Conservation (phyloP, 1,284 basidiomycete genomes). For the Puccinia polysora region DNA sequence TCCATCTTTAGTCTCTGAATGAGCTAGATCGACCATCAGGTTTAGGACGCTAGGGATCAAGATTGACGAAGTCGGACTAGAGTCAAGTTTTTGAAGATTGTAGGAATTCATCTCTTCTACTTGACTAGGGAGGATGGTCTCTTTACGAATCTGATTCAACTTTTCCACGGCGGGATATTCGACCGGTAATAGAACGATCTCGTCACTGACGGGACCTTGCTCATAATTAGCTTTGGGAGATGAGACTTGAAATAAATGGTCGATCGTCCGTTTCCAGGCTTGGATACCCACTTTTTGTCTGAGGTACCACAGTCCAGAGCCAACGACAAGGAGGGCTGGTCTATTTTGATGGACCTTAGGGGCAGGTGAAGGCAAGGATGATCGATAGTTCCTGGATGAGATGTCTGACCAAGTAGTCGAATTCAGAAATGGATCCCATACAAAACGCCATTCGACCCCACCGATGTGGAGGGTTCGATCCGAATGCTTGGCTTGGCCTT, state of each 20-base stretch:
- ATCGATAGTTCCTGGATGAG: constrained; percentile 46
- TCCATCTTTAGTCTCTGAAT: constrained; percentile 68
- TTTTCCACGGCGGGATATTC: constrained; percentile 37
- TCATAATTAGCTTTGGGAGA: not conserved
- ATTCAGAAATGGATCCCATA: constrained; percentile 63
- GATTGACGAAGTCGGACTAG: constrained; percentile 19
- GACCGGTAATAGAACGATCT: constrained; percentile 39
- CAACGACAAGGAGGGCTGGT: constrained; percentile 69
- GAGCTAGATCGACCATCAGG: constrained; percentile 45
- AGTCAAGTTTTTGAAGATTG: constrained; percentile 10
- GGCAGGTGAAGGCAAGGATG: constrained; percentile 44
- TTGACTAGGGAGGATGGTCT: constrained; percentile 19
- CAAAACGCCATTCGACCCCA: constrained; percentile 55
- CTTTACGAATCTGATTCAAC: constrained; percentile 20
- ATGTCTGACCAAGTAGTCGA: constrained; percentile 58
- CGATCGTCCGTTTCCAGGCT: constrained; percentile 13
- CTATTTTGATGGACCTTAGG: constrained; percentile 40
- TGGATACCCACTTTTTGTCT: constrained; percentile 52
- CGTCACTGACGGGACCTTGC: constrained; percentile 10
- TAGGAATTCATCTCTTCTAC: constrained; percentile 32
- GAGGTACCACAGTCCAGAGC: constrained; percentile 80
- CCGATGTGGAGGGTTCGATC: constrained; percentile 57
- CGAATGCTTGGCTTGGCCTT: constrained; percentile 45
- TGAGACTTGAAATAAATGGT: constrained; percentile 21
- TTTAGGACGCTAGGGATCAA: constrained; percentile 34